These are phyloP conservation scores for Phytophthora citricola DNA, from an alignment of 352 stramenopile genomes.

Conservation along the genomic window DNA sequence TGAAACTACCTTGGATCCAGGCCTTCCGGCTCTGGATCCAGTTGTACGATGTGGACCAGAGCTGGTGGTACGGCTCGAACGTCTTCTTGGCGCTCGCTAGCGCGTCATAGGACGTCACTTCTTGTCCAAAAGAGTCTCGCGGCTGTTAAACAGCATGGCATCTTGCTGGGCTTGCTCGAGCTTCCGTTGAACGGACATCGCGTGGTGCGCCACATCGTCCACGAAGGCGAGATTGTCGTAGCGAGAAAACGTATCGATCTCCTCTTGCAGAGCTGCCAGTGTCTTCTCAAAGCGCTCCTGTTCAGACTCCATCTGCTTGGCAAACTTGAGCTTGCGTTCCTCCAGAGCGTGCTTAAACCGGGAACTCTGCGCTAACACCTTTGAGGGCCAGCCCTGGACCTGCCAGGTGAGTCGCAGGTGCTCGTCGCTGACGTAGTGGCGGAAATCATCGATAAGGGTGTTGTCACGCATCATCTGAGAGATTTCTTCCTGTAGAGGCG, in stretches of 20 bases:
- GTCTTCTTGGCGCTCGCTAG: constrained; percentile 90
- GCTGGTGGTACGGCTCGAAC: constrained; percentile 94
- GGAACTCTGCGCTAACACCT: constrained; percentile 83
- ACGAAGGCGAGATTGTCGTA: constrained; percentile 92
- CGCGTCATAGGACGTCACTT: constrained; percentile 91
- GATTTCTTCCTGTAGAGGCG: constrained; percentile 85
- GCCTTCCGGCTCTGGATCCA: constrained; percentile 93
- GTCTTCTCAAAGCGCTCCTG: constrained; percentile 93
- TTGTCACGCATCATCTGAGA: constrained; percentile 83
- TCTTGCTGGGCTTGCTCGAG: constrained; percentile 92
- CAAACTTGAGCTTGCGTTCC: constrained; percentile 87
- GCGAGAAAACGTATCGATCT: constrained; percentile 89
- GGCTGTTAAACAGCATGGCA: constrained; percentile 92
- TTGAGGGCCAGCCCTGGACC: constrained; percentile 90
- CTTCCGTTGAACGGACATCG: constrained; percentile 87
- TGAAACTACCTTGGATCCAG: constrained; percentile 94
- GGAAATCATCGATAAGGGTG: constrained; percentile 82
- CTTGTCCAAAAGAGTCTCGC: constrained; percentile 89
- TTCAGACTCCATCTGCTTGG: constrained; percentile 94
- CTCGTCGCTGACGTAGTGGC: constrained; percentile 84
- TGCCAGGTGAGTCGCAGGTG: constrained; percentile 91
- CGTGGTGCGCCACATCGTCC: constrained; percentile 88
- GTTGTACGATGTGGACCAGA: constrained; percentile 92
- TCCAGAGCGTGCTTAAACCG: constrained; percentile 81
- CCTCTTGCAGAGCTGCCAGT: constrained; percentile 78